Evolutionary conservation across 148 eudicot species (phyloP).

Genomic region (Suaeda aralocaspica): DNA sequence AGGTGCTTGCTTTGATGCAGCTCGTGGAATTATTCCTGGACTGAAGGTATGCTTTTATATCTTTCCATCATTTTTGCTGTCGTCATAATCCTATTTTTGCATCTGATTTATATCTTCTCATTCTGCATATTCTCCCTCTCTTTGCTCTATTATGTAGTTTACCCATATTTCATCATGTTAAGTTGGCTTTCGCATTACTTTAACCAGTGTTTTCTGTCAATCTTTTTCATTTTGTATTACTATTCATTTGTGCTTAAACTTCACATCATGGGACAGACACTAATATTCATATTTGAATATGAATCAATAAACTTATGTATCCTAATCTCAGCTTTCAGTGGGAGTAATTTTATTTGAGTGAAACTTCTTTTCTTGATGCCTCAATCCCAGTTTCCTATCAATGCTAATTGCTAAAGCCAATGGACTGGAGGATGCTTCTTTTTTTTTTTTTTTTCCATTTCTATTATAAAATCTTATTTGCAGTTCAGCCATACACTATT

Average conservation of each 20-base stretch:
- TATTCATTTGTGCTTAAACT: not conserved
- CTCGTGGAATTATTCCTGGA: constrained; percentile 79
- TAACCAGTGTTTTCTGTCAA: no score
- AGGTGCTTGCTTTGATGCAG: constrained; percentile 98
- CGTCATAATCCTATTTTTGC: no score
- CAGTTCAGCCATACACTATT: not conserved
- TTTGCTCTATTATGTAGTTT: no score
- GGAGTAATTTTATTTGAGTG: not conserved
- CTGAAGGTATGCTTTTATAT: constrained; percentile 53
- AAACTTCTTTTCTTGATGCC: no score
- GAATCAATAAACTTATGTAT: not conserved
- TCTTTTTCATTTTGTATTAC: not conserved
- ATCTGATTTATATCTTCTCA: no score
- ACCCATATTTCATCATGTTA: no score
- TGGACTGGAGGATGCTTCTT: not conserved
- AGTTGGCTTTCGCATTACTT: no score
- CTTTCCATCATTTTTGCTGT: no score
- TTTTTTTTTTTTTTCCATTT: not conserved
- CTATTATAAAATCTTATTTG: not conserved
- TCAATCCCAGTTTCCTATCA: not conserved
- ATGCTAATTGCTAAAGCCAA: not conserved
- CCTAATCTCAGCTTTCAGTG: not conserved
- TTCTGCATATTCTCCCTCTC: no score
- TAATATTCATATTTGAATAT: not conserved
- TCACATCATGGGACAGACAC: not conserved